Evolutionary conservation across 2,329 filamentous ascomycete species (phyloP).

Genomic region (Cryoendolithus antarcticus): DNA sequence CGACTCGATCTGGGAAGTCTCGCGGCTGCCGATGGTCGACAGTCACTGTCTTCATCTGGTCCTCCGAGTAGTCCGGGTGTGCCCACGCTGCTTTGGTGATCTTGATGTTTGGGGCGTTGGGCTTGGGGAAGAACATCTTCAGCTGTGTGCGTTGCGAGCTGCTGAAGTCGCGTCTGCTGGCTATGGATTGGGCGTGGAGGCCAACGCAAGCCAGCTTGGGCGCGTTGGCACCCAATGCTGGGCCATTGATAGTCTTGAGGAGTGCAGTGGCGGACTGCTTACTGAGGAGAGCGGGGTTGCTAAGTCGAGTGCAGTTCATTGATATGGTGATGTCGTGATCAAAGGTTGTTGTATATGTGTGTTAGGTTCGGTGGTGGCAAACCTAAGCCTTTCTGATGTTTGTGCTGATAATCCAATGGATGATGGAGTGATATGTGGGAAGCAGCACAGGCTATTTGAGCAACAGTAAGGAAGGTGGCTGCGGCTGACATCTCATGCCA

Average conservation of each 20-base stretch:
- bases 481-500: constrained; percentile 1
- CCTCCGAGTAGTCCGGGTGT: constrained; percentile 52
- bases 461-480: constrained; percentile 47
- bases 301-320: constrained; percentile 18
- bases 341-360: constrained; percentile 26
- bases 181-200: constrained; percentile 12
- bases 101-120: constrained; percentile 32
- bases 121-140: constrained; percentile 36
- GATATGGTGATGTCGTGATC: constrained; percentile 1
- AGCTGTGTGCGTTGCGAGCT: constrained; percentile 23
- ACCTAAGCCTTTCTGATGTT: constrained; percentile 20
- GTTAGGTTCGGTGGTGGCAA: not conserved
- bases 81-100: constrained; percentile 37
- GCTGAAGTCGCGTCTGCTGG: constrained; percentile 27
- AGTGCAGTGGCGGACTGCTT: constrained; percentile 26
- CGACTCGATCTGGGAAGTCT: constrained; percentile 64
- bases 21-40: constrained; percentile 66
- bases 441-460: constrained; percentile 2
- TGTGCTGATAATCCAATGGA: constrained; percentile 1
- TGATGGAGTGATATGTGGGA: constrained; percentile 1
- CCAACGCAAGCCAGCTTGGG: constrained; percentile 24
- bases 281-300: constrained; percentile 19
- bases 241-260: constrained; percentile 25
- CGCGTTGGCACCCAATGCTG: constrained; percentile 12
- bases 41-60: constrained; percentile 62